Percentiles rank a stretch among this genome's conserved stretches.
Evolutionary conservation across 1,284 basidiomycete genomes (phyloP).

Genomic region (Phellinidium pouzarii): DNA sequence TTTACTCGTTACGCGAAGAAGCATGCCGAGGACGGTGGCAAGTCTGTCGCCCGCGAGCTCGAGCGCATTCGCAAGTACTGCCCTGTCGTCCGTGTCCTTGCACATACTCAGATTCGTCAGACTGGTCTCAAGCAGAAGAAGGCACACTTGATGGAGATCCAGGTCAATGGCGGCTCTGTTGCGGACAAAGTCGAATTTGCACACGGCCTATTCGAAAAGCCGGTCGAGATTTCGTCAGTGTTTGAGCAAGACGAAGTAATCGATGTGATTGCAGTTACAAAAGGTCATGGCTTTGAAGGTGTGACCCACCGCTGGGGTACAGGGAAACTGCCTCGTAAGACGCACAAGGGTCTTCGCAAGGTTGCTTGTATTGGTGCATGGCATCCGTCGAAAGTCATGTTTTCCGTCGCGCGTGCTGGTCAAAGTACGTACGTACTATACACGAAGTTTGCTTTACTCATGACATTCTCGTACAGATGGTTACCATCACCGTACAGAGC

Average conservation of each 20-base stretch:
- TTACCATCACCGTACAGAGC: conserved; percentile 97
- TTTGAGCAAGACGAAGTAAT: conserved; percentile 98
- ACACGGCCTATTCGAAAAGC: conserved; percentile 95
- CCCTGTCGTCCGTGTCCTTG: conserved; percentile 98
- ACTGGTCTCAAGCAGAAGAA: conserved; percentile 99
- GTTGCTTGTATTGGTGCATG: conserved; percentile 99
- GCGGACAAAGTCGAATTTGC: conserved; percentile 98
- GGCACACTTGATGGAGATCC: conserved; percentile 99
- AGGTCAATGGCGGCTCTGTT: conserved; percentile 96
- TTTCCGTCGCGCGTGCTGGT: conserved; percentile 99
- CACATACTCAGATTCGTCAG: conserved; percentile 98
- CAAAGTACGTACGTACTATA: conserved; percentile 61
- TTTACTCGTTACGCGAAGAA: conserved; percentile 99
- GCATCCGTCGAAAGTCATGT: conserved; percentile 99
- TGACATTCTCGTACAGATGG: conserved; percentile 54
- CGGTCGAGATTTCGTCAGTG: conserved; percentile 77
- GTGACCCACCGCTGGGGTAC: conserved; percentile 99
- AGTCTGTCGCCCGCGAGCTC: conserved; percentile 90
- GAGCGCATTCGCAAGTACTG: conserved; percentile 99
- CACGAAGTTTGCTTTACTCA: conserved; percentile 9
- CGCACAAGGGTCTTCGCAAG: conserved; percentile 99
- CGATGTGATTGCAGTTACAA: conserved; percentile 97
- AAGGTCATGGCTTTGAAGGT: conserved; percentile 99
- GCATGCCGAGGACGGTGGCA: conserved; percentile 92
- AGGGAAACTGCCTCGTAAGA: conserved; percentile 98